Evolutionary conservation across 805 yeast genomes (phyloP).

Genomic region (Candida ascalaphidarum): DNA sequence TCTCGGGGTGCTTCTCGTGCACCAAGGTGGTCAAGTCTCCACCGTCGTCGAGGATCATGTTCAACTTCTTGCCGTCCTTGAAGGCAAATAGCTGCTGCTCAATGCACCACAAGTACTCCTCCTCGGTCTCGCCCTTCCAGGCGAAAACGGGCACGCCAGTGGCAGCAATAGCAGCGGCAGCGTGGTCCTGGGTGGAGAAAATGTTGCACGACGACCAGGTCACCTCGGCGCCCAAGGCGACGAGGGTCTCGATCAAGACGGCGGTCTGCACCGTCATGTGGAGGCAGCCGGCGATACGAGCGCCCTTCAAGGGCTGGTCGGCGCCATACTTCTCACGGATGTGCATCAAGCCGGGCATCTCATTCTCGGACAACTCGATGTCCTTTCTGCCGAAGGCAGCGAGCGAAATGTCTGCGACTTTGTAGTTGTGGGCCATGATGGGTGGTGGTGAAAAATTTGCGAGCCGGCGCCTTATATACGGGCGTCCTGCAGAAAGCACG

Average conservation of each 20-base stretch:
- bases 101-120: slow-evolving; percentile 98
- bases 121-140: slow-evolving; percentile 99
- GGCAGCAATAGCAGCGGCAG: slow-evolving; percentile 99
- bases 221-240: slow-evolving; percentile 97
- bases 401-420: slow-evolving; percentile 95
- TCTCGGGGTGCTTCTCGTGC: slow-evolving; percentile 96
- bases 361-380: slow-evolving; percentile 97
- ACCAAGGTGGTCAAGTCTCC: slow-evolving; percentile 97
- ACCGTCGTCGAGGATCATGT: slow-evolving; percentile 98
- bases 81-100: slow-evolving; percentile 98
- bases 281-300: slow-evolving; percentile 97
- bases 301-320: slow-evolving; percentile 94
- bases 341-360: slow-evolving; percentile 99
- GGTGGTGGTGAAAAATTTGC: neutral
- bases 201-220: slow-evolving; percentile 99
- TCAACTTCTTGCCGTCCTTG: slow-evolving; percentile 91
- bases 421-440: slow-evolving; percentile 52
- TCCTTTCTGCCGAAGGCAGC: slow-evolving; percentile 99
- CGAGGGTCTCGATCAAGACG: slow-evolving; percentile 93
- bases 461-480: too few species aligned
- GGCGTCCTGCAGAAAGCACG: too few species aligned
- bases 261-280: slow-evolving; percentile 99
- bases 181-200: slow-evolving; percentile 99
- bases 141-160: slow-evolving; percentile 99
- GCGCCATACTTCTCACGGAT: slow-evolving; percentile 89